Percentiles rank a stretch among this genome's conserved stretches.
These are phyloP conservation scores for Thecaphora frezii DNA, from an alignment of 1,284 basidiomycete genomes.

Conservation along the genomic window DNA sequence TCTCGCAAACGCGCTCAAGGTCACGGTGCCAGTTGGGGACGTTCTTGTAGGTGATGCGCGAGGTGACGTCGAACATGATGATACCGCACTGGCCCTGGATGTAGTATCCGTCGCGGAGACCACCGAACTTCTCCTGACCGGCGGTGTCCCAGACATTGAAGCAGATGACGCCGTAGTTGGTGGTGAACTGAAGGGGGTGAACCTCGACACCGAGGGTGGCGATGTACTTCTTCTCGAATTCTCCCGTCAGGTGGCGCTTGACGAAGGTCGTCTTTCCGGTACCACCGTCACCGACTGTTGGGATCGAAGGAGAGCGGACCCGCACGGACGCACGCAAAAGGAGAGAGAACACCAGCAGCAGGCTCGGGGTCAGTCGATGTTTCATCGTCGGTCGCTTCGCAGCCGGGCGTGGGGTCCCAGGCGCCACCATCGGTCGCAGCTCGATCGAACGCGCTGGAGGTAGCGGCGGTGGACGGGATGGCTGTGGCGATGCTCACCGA, in stretches of 20 bases:
- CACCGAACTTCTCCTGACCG: conserved; percentile 93
- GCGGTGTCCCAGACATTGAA: conserved; percentile 99
- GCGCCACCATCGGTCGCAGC: too few relatives aligned
- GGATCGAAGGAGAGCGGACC: too few relatives aligned
- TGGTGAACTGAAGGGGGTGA: conserved; percentile 91
- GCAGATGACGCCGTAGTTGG: conserved; percentile 97
- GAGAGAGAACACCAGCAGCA: too few relatives aligned
- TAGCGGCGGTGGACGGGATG: too few relatives aligned
- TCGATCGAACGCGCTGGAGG: too few relatives aligned
- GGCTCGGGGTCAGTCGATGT: too few relatives aligned
- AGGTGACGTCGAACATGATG: conserved; percentile 99
- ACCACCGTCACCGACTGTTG: conserved; percentile 94
- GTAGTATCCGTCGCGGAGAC: conserved; percentile 58
- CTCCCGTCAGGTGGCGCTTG: conserved; percentile 89
- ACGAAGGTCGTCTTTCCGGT: conserved; percentile 72
- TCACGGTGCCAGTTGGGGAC: conserved; percentile 99
- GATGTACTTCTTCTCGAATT: conserved; percentile 99
- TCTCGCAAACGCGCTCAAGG: conserved; percentile 98
- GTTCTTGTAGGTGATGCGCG: conserved; percentile 99
- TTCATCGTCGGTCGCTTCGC: too few relatives aligned
- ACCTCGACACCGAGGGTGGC: conserved; percentile 99
- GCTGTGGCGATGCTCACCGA: conserved; percentile 67
- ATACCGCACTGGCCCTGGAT: conserved; percentile 89
- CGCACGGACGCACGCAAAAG: too few relatives aligned
- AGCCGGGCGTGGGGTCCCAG: too few relatives aligned